A percentile compares a stretch with the other conserved stretches of the same genome.
These are phyloP conservation scores for Lolium rigidum DNA, from an alignment of 176 grass and related monocot species.

Conservation along the genomic window DNA sequence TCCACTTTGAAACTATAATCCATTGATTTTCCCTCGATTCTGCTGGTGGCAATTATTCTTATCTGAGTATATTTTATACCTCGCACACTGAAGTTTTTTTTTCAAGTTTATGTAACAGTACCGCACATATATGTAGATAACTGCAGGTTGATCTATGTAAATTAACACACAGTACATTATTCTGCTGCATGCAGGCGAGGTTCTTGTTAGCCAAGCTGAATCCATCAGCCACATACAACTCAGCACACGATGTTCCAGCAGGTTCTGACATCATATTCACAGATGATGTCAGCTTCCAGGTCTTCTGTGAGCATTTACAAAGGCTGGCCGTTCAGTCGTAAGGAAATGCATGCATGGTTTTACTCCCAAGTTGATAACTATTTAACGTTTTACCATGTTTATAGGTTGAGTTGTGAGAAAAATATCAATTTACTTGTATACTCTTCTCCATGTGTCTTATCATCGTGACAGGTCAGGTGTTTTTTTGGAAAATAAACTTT, in stretches of 20 bases:
- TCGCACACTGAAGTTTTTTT: background rate
- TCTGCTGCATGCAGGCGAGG: slow-evolving; percentile 68
- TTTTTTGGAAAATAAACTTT: slow-evolving; percentile 46
- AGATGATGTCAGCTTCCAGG: slow-evolving; percentile 96
- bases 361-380: slow-evolving; percentile 43
- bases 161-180: background rate
- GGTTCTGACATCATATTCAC: slow-evolving; percentile 98
- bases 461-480: slow-evolving; percentile 10
- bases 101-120: background rate
- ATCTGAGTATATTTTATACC: background rate
- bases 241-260: slow-evolving; percentile 76
- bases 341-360: slow-evolving; percentile 44
- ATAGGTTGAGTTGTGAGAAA: slow-evolving; percentile 36
- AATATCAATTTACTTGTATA: background rate
- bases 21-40: background rate
- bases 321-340: slow-evolving; percentile 94
- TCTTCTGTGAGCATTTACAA: slow-evolving; percentile 97
- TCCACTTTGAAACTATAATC: background rate
- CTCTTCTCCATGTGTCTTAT: slow-evolving; percentile 12
- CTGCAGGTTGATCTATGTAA: slow-evolving; percentile 6
- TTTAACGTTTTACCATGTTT: slow-evolving; percentile 44
- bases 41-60: too few species aligned
- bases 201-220: slow-evolving; percentile 97
- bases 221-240: slow-evolving; percentile 94
- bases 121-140: background rate